A percentile compares a stretch with the other conserved stretches of the same genome.
phyloP scores from a whole-genome alignment of 108 stramenopile genomes.

The Skeletonema menzelii region DNA sequence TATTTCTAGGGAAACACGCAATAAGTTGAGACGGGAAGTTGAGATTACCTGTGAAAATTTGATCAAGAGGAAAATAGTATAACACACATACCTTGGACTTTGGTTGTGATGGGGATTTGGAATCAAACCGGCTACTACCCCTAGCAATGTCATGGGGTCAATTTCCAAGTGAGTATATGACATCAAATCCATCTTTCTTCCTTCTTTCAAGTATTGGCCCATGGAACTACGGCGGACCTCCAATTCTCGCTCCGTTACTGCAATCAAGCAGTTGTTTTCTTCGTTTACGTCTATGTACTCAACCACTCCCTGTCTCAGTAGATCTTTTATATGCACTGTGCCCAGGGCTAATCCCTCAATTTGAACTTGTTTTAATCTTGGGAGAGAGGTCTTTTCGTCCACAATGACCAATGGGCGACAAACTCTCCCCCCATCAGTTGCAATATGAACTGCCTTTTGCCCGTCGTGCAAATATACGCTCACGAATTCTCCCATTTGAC shows the following conservation, averaged over 20 bases:
- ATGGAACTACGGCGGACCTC: conserved; percentile 65
- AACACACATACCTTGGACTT: conserved; percentile 69
- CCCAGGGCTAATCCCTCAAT: conserved; percentile 81
- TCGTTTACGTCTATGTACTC: conserved; percentile 99
- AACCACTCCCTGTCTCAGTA: conserved; percentile 92
- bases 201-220: conserved; percentile 35
- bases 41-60: background rate
- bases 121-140: conserved; percentile 97
- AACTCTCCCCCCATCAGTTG: conserved; percentile 97
- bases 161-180: conserved; percentile 97
- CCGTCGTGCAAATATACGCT: conserved; percentile 94
- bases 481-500: conserved; percentile 95
- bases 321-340: conserved; percentile 69
- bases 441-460: conserved; percentile 95
- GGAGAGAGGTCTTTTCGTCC: conserved; percentile 78
- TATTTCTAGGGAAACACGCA: conserved; percentile 56
- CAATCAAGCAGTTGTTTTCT: conserved; percentile 97
- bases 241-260: conserved; percentile 88
- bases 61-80: background rate
- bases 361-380: conserved; percentile 81
- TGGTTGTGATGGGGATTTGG: conserved; percentile 99
- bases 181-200: conserved; percentile 51
- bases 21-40: background rate
- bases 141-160: conserved; percentile 97
- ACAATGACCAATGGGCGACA: conserved; percentile 96